Evolutionary conservation across 768 basidiomycete genomes (phyloP), one percentile per base, ranked within the genome.

Genomic region (Termitomyces sp.): DNA sequence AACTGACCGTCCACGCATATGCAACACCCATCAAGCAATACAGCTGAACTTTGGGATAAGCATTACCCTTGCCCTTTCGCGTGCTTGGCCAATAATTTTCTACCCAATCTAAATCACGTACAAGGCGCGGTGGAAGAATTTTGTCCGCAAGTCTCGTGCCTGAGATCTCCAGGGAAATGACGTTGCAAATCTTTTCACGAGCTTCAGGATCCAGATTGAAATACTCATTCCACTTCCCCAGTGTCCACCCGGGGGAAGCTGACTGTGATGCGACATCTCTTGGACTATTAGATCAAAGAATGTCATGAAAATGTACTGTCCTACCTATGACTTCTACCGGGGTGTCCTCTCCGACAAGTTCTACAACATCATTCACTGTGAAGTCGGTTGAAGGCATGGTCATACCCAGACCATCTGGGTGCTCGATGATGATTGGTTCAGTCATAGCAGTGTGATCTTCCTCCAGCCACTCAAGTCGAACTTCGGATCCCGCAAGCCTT

Each of bases 1-100:
- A 5, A 75, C 86, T 67, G 63, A 94, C 95, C 60, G 96, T 99
- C 93, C 95, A 98, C 31, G 93, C 92, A 24, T 85, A 82, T 8
- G 84, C 87, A 22, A 96, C 94, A 34, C 93, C 92, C 97, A 99
- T 99, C 57, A 99, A 75, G 66, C 96, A 98, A 69, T 99, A 99
- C 51, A 96, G 70, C 66, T 96, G 94, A 2, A 99, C 96, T 66
- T 96, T 96, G 7, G 96, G 96, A 67, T 90, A 94, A 52, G 80
- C 66, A 57, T 91, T 81, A 0, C 87, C 85, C 64, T 84, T 84
- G 37, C 85, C 85, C 69, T 85, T 88, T 64, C 84, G 82, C 48
- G 84, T 84, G 56, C 79, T 80, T 0, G 94, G 94, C 96, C 96
- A 99, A 70, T 87, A 92, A 59, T 88, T 90, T 69, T 97, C 94